These are phyloP conservation scores for Bacterosira constricta DNA, from an alignment of 108 stramenopile genomes.

Conservation along the genomic window DNA sequence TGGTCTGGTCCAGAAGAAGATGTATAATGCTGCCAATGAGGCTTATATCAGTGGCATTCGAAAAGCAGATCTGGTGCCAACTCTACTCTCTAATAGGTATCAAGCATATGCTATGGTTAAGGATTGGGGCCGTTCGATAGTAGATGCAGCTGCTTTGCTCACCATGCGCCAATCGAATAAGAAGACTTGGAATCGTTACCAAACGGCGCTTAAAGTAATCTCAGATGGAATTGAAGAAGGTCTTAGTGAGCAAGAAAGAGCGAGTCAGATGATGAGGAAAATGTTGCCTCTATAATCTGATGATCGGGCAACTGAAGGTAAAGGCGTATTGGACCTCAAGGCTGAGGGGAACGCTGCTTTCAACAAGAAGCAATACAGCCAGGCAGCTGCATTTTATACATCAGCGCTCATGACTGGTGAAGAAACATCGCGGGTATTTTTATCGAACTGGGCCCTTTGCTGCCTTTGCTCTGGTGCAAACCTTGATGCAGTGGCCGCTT, in stretches of 20 bases:
- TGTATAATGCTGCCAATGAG: slow-evolving; percentile 5
- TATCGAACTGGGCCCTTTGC: neutral
- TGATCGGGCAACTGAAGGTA: neutral
- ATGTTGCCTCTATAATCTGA: neutral
- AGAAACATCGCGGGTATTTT: neutral
- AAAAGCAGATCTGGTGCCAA: neutral
- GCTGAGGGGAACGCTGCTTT: neutral
- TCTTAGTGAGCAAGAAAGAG: too few species aligned
- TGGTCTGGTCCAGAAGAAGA: slow-evolving; percentile 1
- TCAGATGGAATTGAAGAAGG: too few species aligned
- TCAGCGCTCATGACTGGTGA: neutral
- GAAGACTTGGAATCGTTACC: slow-evolving; percentile 5
- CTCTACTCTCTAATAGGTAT: slow-evolving; percentile 6
- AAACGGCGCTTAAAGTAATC: neutral
- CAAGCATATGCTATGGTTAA: neutral
- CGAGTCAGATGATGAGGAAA: neutral
- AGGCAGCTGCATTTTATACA: neutral
- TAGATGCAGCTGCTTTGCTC: slow-evolving; percentile 14
- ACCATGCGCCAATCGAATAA: neutral
- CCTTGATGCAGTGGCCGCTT: neutral
- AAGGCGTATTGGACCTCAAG: neutral
- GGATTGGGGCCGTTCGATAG: neutral
- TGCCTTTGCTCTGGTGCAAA: neutral
- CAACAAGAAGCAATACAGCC: neutral
- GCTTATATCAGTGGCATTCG: neutral